These are phyloP conservation scores for Neurospora crassa DNA, from an alignment of 2,329 filamentous ascomycete genomes.

Conservation along the genomic window DNA sequence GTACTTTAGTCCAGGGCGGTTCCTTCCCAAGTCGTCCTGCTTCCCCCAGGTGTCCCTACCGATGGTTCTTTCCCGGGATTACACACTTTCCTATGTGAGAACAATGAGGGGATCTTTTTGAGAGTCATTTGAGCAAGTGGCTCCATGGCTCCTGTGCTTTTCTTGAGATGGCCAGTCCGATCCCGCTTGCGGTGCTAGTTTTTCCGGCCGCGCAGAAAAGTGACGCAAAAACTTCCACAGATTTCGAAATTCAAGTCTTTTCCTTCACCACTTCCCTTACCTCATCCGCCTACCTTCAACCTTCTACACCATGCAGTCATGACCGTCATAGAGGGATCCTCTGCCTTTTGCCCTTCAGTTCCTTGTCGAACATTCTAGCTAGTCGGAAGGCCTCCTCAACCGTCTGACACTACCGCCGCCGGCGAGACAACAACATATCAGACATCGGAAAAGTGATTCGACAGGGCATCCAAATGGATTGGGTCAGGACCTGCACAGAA, in stretches of 20 bases:
- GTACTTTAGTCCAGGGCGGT: background rate
- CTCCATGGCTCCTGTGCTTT: background rate
- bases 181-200: background rate
- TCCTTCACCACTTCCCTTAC: background rate
- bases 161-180: background rate
- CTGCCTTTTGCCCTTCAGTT: too few species aligned
- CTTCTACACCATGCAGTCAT: background rate
- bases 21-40: background rate
- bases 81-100: background rate
- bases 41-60: background rate
- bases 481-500: background rate
- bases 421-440: background rate
- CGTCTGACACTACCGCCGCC: background rate
- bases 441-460: background rate
- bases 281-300: background rate
- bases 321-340: too few species aligned
- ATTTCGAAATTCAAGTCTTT: background rate
- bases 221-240: background rate
- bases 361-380: too few species aligned
- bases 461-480: background rate
- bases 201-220: background rate
- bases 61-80: background rate
- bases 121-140: background rate
- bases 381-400: too few species aligned
- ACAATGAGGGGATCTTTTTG: background rate